Evolutionary conservation across 768 basidiomycete species (phyloP).

Genomic region (Serpula lacrymans): DNA sequence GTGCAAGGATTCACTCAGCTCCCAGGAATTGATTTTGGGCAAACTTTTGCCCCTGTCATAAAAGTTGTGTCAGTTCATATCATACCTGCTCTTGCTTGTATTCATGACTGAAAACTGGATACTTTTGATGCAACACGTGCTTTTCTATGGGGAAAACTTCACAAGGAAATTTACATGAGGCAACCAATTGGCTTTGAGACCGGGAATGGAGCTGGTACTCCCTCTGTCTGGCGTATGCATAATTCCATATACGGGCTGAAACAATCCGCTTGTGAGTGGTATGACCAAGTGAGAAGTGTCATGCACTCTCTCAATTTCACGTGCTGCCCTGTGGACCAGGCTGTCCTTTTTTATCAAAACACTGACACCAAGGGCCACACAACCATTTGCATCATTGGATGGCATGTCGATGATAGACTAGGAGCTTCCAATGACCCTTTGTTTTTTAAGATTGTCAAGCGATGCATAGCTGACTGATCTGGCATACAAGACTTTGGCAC

Average conservation of each 20-base stretch:
- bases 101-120: too few species aligned
- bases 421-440: neutral
- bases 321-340: neutral
- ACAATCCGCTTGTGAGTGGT: slow-evolving; percentile 33
- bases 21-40: slow-evolving; percentile 33
- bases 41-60: slow-evolving; percentile 29
- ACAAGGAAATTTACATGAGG: slow-evolving; percentile 31
- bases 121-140: too few species aligned
- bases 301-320: neutral
- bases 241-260: slow-evolving; percentile 38
- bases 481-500: neutral
- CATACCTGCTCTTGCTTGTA: too few species aligned
- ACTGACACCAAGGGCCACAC: neutral
- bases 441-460: neutral
- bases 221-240: slow-evolving; percentile 17
- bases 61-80: too few species aligned
- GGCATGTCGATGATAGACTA: neutral
- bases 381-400: neutral
- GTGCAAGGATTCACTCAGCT: slow-evolving; percentile 39
- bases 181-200: slow-evolving; percentile 33
- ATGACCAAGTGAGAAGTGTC: slow-evolving; percentile 12
- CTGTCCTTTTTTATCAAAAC: neutral
- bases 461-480: neutral
- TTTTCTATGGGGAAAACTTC: neutral
- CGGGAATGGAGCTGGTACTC: slow-evolving; percentile 11